Base-by-base conservation (phyloP, 2,329 filamentous ascomycete genomes). In the Beauveria bassiana region DNA sequence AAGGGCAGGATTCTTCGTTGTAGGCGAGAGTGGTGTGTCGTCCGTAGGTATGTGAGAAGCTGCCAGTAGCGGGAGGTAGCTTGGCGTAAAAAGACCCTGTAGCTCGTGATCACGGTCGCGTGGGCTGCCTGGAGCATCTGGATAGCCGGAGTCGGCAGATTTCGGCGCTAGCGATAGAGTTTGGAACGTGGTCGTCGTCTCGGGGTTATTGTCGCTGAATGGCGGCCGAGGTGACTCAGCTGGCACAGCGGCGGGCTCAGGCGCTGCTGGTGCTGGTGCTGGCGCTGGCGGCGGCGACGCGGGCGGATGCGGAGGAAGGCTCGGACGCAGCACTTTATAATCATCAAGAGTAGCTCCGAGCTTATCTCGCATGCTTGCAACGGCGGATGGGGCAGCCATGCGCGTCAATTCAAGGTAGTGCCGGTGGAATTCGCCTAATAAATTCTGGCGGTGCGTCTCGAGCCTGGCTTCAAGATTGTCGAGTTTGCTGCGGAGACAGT, bases 81-180 rank as follows among this genome's bases (percentile, higher is more conserved):
- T 81, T 31, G 85, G 85, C 42, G 81, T 86, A 68, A 88, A 87
- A 63, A 88, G 73, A 64, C 85, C 85, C 65, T 80, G 79, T 65
- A 88, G 81, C 66, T 86, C 84, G 68, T 75, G 74, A 66, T 87
- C 83, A 63, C 82, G 79, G 62, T 82, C 80, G 72, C 81, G 81
- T 56, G 78, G 77, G 67, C 76, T 78, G 65, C 74, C 68, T 55
- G 74, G 73, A 65, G 69, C 66, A 65, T 70, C 69, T 66, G 70
- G 64, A 64, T 63, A 62, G 68, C 64, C 64, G 61, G 68, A 66
- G 66, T 63, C 65, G 66, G 67, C 65, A 60, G 70, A 65, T 66
- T 68, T 66, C 63, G 69, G 64, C 64, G 68, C 64, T 61, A 61
- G 18, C 59, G 34, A 47, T 49, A 47, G 50, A 66, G 66, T 65